A percentile compares a stretch with the other conserved stretches of the same genome.
These are phyloP conservation scores for Neurospora tetrasperma DNA, from an alignment of 495 filamentous ascomycete genomes.

Conservation along the genomic window DNA sequence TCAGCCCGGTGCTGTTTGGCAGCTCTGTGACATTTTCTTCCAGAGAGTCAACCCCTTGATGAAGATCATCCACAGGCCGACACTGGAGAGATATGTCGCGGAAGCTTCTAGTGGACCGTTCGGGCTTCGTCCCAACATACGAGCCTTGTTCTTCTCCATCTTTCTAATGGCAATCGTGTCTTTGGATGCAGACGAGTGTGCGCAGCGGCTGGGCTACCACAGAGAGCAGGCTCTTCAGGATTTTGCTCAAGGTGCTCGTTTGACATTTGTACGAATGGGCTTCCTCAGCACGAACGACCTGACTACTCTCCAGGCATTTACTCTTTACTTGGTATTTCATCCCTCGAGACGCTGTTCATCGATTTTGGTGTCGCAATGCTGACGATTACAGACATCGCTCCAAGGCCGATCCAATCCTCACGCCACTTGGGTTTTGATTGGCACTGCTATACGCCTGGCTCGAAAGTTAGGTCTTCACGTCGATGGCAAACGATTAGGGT, in stretches of 20 bases:
- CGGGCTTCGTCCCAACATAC: slow-evolving; percentile 36
- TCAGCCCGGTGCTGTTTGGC: slow-evolving; percentile 51
- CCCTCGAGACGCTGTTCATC: not conserved
- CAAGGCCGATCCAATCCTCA: slow-evolving; percentile 42
- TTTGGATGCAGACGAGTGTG: slow-evolving; percentile 40
- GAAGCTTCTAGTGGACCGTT: slow-evolving; percentile 29
- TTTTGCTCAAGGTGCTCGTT: slow-evolving; percentile 36
- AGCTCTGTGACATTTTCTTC: slow-evolving; percentile 59
- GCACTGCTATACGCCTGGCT: slow-evolving; percentile 53
- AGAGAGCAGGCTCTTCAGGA: slow-evolving; percentile 29
- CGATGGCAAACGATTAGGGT: slow-evolving; percentile 55
- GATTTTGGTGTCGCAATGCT: slow-evolving; percentile 1
- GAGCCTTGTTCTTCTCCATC: slow-evolving; percentile 45
- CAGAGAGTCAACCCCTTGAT: slow-evolving; percentile 58
- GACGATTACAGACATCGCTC: slow-evolving; percentile 32
- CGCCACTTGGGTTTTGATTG: slow-evolving; percentile 41
- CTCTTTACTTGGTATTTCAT: slow-evolving; percentile 40
- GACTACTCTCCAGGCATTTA: slow-evolving; percentile 42
- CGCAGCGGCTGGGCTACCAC: slow-evolving; percentile 33
- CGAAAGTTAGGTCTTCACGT: slow-evolving; percentile 66
- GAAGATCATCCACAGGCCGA: slow-evolving; percentile 62
- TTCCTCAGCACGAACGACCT: slow-evolving; percentile 45
- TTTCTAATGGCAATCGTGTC: slow-evolving; percentile 40
- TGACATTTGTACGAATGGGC: slow-evolving; percentile 36
- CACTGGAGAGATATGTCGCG: slow-evolving; percentile 42